These are phyloP conservation scores for Letharia lupina DNA, from an alignment of 495 filamentous ascomycete genomes.

Conservation along the genomic window DNA sequence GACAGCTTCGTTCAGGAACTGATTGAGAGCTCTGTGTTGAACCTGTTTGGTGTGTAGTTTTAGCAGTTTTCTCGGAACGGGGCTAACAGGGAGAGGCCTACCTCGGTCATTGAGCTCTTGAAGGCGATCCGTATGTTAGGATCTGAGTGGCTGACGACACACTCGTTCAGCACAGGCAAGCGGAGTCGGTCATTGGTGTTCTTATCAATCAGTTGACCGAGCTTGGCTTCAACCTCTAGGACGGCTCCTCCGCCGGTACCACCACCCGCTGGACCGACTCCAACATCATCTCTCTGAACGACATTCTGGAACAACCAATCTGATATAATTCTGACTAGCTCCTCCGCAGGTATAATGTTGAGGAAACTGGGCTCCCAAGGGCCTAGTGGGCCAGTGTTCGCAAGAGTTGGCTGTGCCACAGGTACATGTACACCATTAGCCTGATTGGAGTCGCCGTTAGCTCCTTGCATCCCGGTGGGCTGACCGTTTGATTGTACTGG, in stretches of 20 bases:
- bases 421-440: conserved; percentile 20
- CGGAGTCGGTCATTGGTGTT: conserved; percentile 56
- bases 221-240: conserved; percentile 85
- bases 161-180: conserved; percentile 57
- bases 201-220: conserved; percentile 70
- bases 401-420: conserved; percentile 15
- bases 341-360: conserved; percentile 51
- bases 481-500: neutral
- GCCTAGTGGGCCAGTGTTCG: conserved; percentile 38
- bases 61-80: conserved; percentile 12
- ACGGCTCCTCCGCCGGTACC: conserved; percentile 56
- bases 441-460: conserved; percentile 18
- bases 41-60: conserved; percentile 36
- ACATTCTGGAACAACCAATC: conserved; percentile 70
- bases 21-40: conserved; percentile 71
- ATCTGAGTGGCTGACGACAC: conserved; percentile 48
- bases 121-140: conserved; percentile 49
- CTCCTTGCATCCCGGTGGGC: neutral
- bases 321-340: conserved; percentile 56
- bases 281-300: conserved; percentile 48
- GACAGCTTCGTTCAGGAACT: conserved; percentile 68
- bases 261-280: conserved; percentile 36
- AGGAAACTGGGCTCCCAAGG: conserved; percentile 70
- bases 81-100: conserved; percentile 36
- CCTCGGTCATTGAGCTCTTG: conserved; percentile 77